Base-by-base conservation (phyloP, 495 filamentous ascomycete genomes). In the Aspergillus nidulans region DNA sequence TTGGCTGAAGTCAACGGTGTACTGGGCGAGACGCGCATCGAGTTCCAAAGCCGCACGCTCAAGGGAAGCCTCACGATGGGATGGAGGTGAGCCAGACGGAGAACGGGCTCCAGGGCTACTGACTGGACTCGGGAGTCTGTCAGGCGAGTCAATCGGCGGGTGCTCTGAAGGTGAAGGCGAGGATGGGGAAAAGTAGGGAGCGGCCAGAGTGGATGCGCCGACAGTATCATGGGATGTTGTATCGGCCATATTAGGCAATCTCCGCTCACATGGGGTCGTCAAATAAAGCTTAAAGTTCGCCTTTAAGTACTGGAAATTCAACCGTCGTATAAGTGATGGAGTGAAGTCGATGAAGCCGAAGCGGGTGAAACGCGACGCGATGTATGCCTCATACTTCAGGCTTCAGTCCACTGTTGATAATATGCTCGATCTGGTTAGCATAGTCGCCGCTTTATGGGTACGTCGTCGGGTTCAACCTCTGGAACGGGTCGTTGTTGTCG, bases 191-290 rank as follows among this genome's bases (percentile, higher is more conserved):
- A 69, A 73, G 15, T 69, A 61, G 13, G 75, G 75, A 4, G 67
- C 75, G 1, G 60, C 70, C 6, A 76, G 62, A 1, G 75, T 75
- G 5, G 73, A 77, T 44, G 71, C 64, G 40, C 73, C 73, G 52
- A 77, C 69, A 4, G 73, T 76, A 56, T 77, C 75, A 61, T 77
- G 75, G 19, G 72, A 68, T 13, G 75, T 77, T 13, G 69, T 60
- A 62, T 73, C 69, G 41, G 69, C 66, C 68, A 70, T 72, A 55
- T 47, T 63, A 63, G 61, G 61, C 23, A 26, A 21, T 34, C 12
- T 32, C 6, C 45, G 23, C 53, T 56, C 21, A 49, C 39, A 36
- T 52, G 52, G 36, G 18, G 15, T 30, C 10, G 16, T 19, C 21
- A 42, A 38, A 6, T 21, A 19, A 26, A 16, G 1, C 13, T 32